Evolutionary conservation across 139 green algal species (phyloP).

Genomic region (Chlorella sp.): DNA sequence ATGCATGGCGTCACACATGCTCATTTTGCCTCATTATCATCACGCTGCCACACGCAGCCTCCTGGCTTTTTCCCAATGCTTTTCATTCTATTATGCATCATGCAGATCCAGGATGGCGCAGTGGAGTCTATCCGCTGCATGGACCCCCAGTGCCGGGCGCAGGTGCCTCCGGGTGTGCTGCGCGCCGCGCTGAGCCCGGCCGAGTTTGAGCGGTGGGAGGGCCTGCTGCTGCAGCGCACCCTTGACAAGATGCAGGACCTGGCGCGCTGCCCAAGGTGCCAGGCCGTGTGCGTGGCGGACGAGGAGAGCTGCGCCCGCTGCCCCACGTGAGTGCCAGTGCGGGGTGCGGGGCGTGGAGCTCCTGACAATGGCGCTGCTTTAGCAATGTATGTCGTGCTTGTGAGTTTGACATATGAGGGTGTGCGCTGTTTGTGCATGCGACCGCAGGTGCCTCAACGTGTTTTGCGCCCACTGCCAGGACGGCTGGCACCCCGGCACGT

Average conservation of each 20-base stretch:
- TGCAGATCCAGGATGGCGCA: background rate
- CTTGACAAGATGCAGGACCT: constrained; percentile 76
- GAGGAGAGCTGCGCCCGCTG: constrained; percentile 68
- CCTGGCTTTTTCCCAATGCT: no score
- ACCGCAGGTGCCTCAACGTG: constrained; percentile 45
- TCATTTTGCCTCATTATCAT: no score
- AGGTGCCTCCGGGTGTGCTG: constrained; percentile 36
- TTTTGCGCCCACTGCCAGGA: constrained; percentile 75
- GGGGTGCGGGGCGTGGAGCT: background rate
- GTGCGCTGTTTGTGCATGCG: background rate
- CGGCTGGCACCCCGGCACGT: background rate
- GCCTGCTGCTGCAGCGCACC: constrained; percentile 62
- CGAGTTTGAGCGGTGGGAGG: constrained; percentile 59
- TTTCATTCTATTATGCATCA: no score
- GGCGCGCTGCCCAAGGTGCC: constrained; percentile 80
- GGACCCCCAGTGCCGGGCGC: constrained; percentile 44
- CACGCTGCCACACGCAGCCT: no score
- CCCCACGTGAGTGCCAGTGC: constrained; percentile 32
- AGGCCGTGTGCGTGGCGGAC: constrained; percentile 47
- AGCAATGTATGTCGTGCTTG: background rate
- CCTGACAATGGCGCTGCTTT: background rate
- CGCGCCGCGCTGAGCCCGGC: constrained; percentile 18
- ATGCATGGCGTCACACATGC: no score
- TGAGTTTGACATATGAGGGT: background rate
- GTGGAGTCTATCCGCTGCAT: constrained; percentile 38